Base-by-base conservation (phyloP, 495 filamentous ascomycete genomes). In the Zalerion maritima region DNA sequence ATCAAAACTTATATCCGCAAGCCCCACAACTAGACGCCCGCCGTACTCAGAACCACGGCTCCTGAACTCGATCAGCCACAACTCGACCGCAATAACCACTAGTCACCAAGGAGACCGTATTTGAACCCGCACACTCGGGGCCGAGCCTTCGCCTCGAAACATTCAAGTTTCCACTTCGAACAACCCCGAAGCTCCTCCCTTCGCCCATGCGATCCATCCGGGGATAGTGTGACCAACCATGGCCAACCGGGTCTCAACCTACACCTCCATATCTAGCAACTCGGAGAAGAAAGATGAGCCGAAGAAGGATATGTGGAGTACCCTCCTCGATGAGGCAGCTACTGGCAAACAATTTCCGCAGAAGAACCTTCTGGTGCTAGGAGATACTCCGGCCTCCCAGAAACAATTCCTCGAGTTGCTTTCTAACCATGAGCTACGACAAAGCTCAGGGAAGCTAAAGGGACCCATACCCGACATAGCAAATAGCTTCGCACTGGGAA, bases 301-400 rank as follows among this genome's bases (percentile, higher is more conserved):
- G 26, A 83, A 84, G 58, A 81, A 81, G 54, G 81, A 92, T 45
- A 81, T 94, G 55, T 96, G 87, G 87, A 86, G 73, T 31, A 82
- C 81, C 27, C 80, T 96, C 77, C 68, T 96, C 43, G 82, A 92
- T 53, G 69, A 69, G 33, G 85, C 87, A 38, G 82, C 86, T 37
- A 89, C 78, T 57, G 84, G 81, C 29, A 91, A 89, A 62, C 72
- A 78, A 36, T 56, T 96, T 35, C 84, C 85, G 21, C 84, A 94
- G 55, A 96, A 94, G 65, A 89, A 81, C 39, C 57, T 94, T 23
- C 47, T 96, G 18, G 72, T 94, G 15, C 60, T 96, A 43, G 82
- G 87, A 42, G 87, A 87, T 30, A 79, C 78, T n/a, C 66, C 81
- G 32, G 82, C 91, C 33, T 80, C 73, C 13, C 87, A 94, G 54